Base-by-base conservation (phyloP, 805 yeast genomes). In the Ogataea ganodermae region DNA sequence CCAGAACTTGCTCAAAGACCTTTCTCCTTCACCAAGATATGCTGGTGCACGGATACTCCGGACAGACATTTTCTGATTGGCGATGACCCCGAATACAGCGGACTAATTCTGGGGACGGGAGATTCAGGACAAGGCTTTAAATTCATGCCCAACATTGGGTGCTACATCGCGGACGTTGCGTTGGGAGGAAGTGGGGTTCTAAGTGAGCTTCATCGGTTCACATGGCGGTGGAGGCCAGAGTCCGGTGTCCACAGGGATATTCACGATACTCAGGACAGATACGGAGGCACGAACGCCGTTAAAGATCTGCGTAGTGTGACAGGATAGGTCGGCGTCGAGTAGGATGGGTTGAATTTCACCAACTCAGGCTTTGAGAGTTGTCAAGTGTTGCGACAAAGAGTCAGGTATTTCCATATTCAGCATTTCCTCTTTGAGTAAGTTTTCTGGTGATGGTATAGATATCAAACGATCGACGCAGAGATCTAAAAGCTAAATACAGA, bases 81-180 rank as follows among this genome's bases (percentile, higher is more conserved):
- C 48, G 51, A 51, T 20, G 60, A 67, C n/a, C 78, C 78, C 3
- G 49, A 52, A 1, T 48, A 51, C 14, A 39, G 50, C 2, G 67
- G 64, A 24, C 59, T 73, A 1, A 61, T 52, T 42, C 66, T 74
- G 12, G 76, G 74, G 0, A 63, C 73, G 9, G 79, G 79, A n/a
- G 78, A 73, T 52, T 67, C 77, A 3, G 75, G 78, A 10, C 78
- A 74, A 53, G 75, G 67, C 4, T 74, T 67, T 55, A 74, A 74
- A 55, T 71, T 67, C 40, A 52, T 74, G 46, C 79, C 79, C 16
- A 68, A 61, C 31, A 70, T 74, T 42, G 78, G 79, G 1, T 63
- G 65, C 41, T 74, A 73, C 47, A 71, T 74, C 13, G 37, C 51
- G 2, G 56, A 56, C 18, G 60, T 70, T 13, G 61, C 61, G 0